phyloP scores from a whole-genome alignment of 805 yeast species.

The Tetrapisispora iriomotensis region DNA sequence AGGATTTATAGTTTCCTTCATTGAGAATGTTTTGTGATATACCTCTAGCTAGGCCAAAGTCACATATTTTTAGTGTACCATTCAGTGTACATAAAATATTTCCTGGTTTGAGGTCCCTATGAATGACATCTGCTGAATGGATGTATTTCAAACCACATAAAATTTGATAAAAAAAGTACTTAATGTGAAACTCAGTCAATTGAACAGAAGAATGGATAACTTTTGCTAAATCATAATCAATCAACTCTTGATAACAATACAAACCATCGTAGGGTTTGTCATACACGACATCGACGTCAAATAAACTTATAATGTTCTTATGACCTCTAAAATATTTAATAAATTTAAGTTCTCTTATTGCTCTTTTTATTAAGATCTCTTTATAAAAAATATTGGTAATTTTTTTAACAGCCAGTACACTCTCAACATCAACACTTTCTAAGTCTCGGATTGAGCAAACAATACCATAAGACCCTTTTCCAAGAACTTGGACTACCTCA shows the following conservation, averaged over 20 bases:
- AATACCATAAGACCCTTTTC: conserved; percentile 80
- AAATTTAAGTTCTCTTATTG: conserved; percentile 71
- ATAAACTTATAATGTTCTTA: conserved; percentile 61
- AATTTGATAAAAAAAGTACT: conserved; percentile 67
- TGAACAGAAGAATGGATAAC: conserved; percentile 73
- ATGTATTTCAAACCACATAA: conserved; percentile 80
- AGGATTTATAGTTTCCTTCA: background rate
- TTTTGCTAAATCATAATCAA: conserved; percentile 70
- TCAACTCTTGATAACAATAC: conserved; percentile 79
- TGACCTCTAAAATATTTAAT: conserved; percentile 83
- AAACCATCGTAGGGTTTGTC: conserved; percentile 70
- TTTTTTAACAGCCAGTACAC: conserved; percentile 66
- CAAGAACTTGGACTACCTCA: conserved; percentile 47
- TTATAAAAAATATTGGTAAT: conserved; percentile 59
- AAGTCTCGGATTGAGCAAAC: conserved; percentile 60
- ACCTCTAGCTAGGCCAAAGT: conserved; percentile 88
- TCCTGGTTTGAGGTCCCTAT: conserved; percentile 87
- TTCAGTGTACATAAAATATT: conserved; percentile 67
- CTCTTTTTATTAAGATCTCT: conserved; percentile 63
- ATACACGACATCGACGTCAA: conserved; percentile 65
- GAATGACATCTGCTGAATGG: conserved; percentile 87
- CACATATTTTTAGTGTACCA: conserved; percentile 79
- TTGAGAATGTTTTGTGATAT: conserved; percentile 29
- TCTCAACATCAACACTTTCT: conserved; percentile 13
- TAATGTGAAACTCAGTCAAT: conserved; percentile 76